Base-by-base conservation (phyloP, 2,329 filamentous ascomycete species). In the Orbilia quercus region DNA sequence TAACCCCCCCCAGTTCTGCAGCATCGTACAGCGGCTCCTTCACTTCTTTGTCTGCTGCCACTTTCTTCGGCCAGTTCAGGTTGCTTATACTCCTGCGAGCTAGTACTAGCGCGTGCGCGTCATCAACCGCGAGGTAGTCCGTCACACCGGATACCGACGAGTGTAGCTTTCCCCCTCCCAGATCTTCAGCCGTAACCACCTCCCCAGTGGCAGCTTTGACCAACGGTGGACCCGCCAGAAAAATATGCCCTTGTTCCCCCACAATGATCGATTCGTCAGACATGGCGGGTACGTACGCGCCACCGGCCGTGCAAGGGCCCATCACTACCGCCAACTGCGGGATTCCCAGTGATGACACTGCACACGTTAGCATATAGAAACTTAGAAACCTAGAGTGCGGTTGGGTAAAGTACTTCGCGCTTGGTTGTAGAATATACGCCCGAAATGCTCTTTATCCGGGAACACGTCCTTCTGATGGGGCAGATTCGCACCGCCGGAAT, bases 241-340 rank as follows among this genome's bases (percentile, higher is more conserved):
- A 99, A 80, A 99, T 96, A 77, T 96, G 93, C n/a, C 94, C 94
- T 80, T 97, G 93, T 58, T 93, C 90, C 79, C 92, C 88, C 40
- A 98, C 95, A 76, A 99, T 98, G 81, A 99, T 97, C 79, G 88
- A 92, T 84, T 98, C 95, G 80, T 98, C 95, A 73, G 91, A 94
- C 94, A 99, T 98, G 78, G 91, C 92, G 9, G 94, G 94, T 9
- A 98, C 93, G 80, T 99, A 66, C 47, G 58, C 36, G 48, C 53
- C 63, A 58, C 76, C 76, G 1, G 94, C 94, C 0, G 95, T 99
- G 82, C 95, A 99, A 45, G 94, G 91, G 0, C 94, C 94, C 94
- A 99, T 97, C 50, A 99, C 94, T 1, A 97, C 92, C 7, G 91
- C 89, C 77, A 99, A 90, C 79, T 98, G 94, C 0, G 94, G 94